Base-by-base conservation (phyloP, 768 basidiomycete genomes). In the Sarcodon aspratus region DNA sequence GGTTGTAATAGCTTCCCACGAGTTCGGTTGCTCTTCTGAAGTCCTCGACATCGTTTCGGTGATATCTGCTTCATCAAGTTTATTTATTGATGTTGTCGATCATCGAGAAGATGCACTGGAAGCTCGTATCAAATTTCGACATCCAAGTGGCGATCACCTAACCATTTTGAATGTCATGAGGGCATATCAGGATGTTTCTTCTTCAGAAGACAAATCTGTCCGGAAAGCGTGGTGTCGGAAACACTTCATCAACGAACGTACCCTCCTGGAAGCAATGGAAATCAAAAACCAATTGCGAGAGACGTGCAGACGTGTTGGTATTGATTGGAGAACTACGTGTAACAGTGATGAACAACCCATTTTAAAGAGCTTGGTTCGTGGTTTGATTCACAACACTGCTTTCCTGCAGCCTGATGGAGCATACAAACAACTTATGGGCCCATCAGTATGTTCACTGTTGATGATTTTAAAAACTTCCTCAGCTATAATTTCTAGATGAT, bases 81-180 rank as follows among this genome's bases (percentile, higher is more conserved):
- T 93, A 27, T 93, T 94, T 67, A 53, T 88, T 48, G 89, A 95
- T 62, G 66, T 79, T 11, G 73, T 74, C 15, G 82, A 90, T 49
- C 73, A 83, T 33, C 81, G 92, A 18, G 87, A 92, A 36, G 70
- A 70, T 8, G 82, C 84, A 5, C 67, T 75, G 1, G 82, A 82
- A 46, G 80, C 80, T 2, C 76, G 90, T 4, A 66, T 70, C 36
- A 87, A 86, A 63, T 97, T 98, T 61, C 70, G 78, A 7, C 88
- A 94, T 65, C 68, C 80, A 0, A 75, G 80, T 33, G 95, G 96
- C 6, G 96, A 99, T 63, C 96, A 99, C 63, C 69, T 94, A 54
- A 94, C 89, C 17, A 74, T 86, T 48, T 74, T 97, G 53, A 94
- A 94, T 56, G 82, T 82, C n/a, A 69, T 94, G 21, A 74, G 79